Evolutionary conservation across 805 yeast species (phyloP).

Genomic region (Spathaspora boniae): DNA sequence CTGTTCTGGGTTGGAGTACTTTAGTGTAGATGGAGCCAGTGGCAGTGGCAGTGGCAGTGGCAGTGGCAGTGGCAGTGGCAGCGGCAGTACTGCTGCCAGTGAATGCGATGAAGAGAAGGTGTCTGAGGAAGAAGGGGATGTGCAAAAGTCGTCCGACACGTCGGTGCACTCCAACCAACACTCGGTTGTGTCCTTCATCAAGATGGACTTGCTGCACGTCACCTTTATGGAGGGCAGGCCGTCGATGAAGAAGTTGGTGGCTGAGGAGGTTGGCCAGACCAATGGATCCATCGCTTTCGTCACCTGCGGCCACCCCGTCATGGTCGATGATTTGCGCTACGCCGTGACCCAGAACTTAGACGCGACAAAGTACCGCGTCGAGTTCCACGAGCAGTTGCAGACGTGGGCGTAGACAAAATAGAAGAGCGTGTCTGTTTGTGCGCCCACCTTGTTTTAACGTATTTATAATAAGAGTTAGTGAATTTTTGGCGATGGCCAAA

Average conservation of each 20-base stretch:
- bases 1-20: conserved; percentile 7
- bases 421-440: too few species aligned
- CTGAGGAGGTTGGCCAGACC: conserved; percentile 32
- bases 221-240: conserved; percentile 50
- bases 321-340: conserved; percentile 57
- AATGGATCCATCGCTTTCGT: conserved; percentile 50
- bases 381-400: conserved; percentile 73
- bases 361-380: conserved; percentile 48
- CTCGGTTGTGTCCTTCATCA: conserved; percentile 10
- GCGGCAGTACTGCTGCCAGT: neutral
- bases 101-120: conserved; percentile 4
- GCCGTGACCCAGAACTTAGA: conserved; percentile 42
- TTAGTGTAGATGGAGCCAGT: neutral
- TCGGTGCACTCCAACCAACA: conserved; percentile 4
- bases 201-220: conserved; percentile 25
- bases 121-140: conserved; percentile 6
- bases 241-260: conserved; percentile 35
- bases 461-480: too few species aligned
- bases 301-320: conserved; percentile 60
- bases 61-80: neutral
- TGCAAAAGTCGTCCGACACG: conserved; percentile 6
- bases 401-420: conserved; percentile 44
- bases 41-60: neutral
- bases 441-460: too few species aligned
- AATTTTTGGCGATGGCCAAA: too few species aligned